These are phyloP conservation scores for Colletotrichum sublineola DNA, from an alignment of 2,329 filamentous ascomycete species.

Conservation along the genomic window DNA sequence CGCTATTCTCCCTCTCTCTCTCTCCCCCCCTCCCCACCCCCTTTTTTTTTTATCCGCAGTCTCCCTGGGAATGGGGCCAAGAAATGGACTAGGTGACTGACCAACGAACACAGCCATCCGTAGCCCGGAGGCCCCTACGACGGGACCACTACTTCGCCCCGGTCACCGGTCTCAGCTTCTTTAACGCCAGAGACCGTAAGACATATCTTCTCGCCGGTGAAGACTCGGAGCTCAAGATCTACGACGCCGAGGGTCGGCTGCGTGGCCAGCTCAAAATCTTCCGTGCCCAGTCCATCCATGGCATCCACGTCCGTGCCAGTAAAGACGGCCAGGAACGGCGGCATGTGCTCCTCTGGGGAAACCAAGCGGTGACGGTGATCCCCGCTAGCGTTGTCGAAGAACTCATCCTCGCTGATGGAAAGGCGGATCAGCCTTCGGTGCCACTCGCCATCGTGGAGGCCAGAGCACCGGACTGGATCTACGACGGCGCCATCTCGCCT, in stretches of 20 bases:
- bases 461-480: conserved; percentile 80
- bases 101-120: conserved; percentile 3
- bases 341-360: conserved; percentile 77
- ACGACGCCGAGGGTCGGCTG: conserved; percentile 56
- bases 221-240: conserved; percentile 69
- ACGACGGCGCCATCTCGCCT: conserved; percentile 72
- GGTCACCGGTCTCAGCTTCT: conserved; percentile 72
- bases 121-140: conserved; percentile 38
- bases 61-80: neutral
- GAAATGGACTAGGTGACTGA: neutral
- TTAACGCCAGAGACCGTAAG: conserved; percentile 48
- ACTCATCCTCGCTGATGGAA: conserved; percentile 45
- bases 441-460: conserved; percentile 52
- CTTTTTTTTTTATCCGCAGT: no score
- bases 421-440: conserved; percentile 14
- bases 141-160: conserved; percentile 63
- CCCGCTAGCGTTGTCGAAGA: conserved; percentile 49
- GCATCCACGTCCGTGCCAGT: conserved; percentile 65
- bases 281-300: conserved; percentile 78
- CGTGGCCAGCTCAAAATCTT: conserved; percentile 68
- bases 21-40: no score
- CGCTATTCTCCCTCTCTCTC: neutral
- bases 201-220: conserved; percentile 70
- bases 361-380: conserved; percentile 66
- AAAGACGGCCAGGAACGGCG: conserved; percentile 38